Evolutionary conservation across 192 early-diverging fungal species (phyloP), one percentile per base, ranked within the genome.

Genomic region (Coemansia sp.): DNA sequence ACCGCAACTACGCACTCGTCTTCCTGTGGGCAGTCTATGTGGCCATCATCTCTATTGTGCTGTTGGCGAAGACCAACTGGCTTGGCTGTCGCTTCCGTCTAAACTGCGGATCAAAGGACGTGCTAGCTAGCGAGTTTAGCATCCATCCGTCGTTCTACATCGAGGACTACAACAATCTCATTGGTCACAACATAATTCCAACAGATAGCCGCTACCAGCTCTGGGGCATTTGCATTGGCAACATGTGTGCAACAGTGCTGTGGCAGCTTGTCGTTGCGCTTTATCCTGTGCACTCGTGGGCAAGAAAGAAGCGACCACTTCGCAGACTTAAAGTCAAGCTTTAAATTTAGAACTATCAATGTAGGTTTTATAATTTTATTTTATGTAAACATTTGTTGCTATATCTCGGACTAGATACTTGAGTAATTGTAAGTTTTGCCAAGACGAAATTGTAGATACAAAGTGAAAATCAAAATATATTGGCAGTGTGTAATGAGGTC

Each of bases 11-110:
- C 51, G 55, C 72, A 1, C 86, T 90, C 39, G 68, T 88, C 1
- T 68, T 80, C 60, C 62, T 87, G 37, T 91, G 84, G 76, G 63
- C 58, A 9, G 65, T 69, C 11, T 81, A 87, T 56, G 69, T 90
- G 41, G 45, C 77, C 16, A 63, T 85, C 3, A 72, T 87, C 21
- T 87, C 86, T 22, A 74, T 74, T 41, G 42, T 89, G 41, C 77
- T 80, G 15, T 65, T 92, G 41, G 86, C 84, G 15, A 81, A 80
- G 49, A 88, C 91, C 46, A 92, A 90, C 77, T 65, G 66, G 60
- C 61, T 80, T 18, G 51, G 68, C 36, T 86, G 85, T 66, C 52
- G 71, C 56, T 90, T 90, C 87, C 85, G 87, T 61, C 77, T 90
- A 64, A 92, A 92, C 77, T 92, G 91, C 69, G 91, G 91, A 41